Conservation (phyloP, 176 grass and related monocot genomes). For the Oryza rufipogon region DNA sequence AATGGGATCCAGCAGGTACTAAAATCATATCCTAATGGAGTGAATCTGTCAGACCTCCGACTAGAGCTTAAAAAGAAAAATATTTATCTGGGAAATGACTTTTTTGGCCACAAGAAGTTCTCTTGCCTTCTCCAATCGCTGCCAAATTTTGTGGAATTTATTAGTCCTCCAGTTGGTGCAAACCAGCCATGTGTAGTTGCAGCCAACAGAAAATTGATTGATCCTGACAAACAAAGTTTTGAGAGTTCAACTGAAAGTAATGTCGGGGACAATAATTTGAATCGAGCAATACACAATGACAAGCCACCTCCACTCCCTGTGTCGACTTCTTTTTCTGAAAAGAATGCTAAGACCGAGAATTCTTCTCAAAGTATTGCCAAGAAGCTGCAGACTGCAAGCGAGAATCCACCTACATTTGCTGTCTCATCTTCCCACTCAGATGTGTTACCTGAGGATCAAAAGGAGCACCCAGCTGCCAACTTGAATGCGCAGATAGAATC, state of each 20-base stretch:
- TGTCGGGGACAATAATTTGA: constrained; percentile 33
- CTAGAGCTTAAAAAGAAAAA: constrained; percentile 39
- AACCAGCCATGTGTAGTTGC: constrained; percentile 30
- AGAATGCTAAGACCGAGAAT: constrained; percentile 36
- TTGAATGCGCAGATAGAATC: constrained; percentile 34
- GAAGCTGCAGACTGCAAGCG: constrained; percentile 15
- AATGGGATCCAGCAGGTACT: constrained; percentile 49
- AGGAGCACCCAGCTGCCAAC: constrained; percentile 31
- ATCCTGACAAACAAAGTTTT: constrained; percentile 28
- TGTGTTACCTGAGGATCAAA: constrained; percentile 39
- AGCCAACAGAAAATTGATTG: neutral
- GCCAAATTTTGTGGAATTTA: constrained; percentile 50
- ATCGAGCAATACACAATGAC: constrained; percentile 18
- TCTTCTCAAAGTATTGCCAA: constrained; percentile 14
- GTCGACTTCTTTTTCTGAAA: constrained; percentile 28
- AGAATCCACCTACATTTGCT: constrained; percentile 38
- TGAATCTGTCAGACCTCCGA: constrained; percentile 47
- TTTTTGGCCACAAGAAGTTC: constrained; percentile 73
- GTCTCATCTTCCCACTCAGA: constrained; percentile 42
- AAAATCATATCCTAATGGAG: constrained; percentile 53
- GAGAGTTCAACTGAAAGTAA: constrained; percentile 39
- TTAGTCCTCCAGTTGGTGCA: constrained; percentile 16
- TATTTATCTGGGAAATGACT: constrained; percentile 46
- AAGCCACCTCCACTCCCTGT: constrained; percentile 10
- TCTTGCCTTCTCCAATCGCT: constrained; percentile 61